phyloP scores from a whole-genome alignment of 495 filamentous ascomycete genomes.

The Aspergillus indologenus region DNA sequence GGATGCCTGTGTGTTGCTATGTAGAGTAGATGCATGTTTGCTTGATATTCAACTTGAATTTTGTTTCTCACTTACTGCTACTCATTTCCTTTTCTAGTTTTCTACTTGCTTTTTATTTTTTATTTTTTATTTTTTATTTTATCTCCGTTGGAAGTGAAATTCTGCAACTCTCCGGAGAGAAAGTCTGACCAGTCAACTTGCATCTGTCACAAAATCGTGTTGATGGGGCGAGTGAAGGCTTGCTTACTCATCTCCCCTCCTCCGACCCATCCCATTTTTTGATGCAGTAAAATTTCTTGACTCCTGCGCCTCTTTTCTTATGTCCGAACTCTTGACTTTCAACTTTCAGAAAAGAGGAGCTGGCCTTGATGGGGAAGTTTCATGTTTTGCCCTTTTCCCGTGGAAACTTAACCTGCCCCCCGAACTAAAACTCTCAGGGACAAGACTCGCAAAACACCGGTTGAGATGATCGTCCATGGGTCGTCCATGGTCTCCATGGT shows the following conservation, averaged over 20 bases:
- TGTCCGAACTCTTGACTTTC: neutral
- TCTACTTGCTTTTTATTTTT: neutral
- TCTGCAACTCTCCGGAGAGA: slow-evolving; percentile 1
- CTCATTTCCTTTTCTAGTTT: neutral
- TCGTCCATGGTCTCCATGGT: too few relatives aligned
- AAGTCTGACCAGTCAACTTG: slow-evolving; percentile 9
- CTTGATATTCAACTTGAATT: neutral
- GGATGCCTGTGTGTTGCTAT: too few relatives aligned
- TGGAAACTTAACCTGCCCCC: neutral
- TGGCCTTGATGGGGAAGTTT: neutral
- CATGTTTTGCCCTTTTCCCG: slow-evolving; percentile 5
- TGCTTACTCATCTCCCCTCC: neutral
- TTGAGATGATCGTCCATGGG: slow-evolving; percentile 20
- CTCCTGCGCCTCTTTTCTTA: neutral
- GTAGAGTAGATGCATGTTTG: neutral
- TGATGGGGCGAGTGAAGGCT: neutral
- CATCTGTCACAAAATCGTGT: slow-evolving; percentile 7
- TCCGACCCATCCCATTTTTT: neutral
- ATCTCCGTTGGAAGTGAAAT: neutral
- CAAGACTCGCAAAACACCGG: slow-evolving; percentile 19
- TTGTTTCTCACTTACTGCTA: neutral
- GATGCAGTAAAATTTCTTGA: neutral
- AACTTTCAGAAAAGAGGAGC: neutral
- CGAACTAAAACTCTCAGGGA: slow-evolving; percentile 4
- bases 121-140: neutral